Evolutionary conservation across 2,329 filamentous ascomycete genomes (phyloP).

Genomic region (Fusarium solani-melongenae): DNA sequence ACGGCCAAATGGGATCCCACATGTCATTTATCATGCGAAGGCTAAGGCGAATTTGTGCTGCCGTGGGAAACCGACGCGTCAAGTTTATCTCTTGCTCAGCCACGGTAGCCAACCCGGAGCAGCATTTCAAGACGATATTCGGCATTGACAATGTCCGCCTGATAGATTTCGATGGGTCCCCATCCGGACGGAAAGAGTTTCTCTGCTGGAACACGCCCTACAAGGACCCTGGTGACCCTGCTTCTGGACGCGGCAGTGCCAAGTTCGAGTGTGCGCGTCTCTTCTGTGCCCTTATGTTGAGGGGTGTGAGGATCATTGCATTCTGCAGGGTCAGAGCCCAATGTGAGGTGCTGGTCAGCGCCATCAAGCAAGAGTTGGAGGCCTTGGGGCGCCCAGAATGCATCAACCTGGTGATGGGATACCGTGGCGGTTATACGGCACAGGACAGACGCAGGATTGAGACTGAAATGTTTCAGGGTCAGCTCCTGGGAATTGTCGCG

Average conservation of each 20-base stretch:
- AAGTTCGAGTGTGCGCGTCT: slow-evolving; percentile 88
- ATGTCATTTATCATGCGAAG: slow-evolving; percentile 95
- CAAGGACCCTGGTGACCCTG: slow-evolving; percentile 87
- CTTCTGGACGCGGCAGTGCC: slow-evolving; percentile 85
- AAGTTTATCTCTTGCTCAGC: slow-evolving; percentile 97
- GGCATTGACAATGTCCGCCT: slow-evolving; percentile 84
- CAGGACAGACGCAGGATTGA: slow-evolving; percentile 91
- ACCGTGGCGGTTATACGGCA: slow-evolving; percentile 93
- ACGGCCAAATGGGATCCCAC: slow-evolving; percentile 92
- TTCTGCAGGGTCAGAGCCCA: slow-evolving; percentile 91
- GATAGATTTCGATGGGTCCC: slow-evolving; percentile 92
- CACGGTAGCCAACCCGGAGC: slow-evolving; percentile 90
- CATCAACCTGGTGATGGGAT: slow-evolving; percentile 87
- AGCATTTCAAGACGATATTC: slow-evolving; percentile 96
- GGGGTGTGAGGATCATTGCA: slow-evolving; percentile 90
- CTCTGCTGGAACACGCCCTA: slow-evolving; percentile 98
- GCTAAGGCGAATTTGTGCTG: slow-evolving; percentile 86
- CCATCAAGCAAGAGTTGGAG: slow-evolving; percentile 82
- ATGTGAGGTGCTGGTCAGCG: slow-evolving; percentile 85
- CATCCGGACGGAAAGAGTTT: slow-evolving; percentile 90
- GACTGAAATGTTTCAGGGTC: slow-evolving; percentile 96
- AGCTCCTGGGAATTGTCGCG: slow-evolving; percentile 90
- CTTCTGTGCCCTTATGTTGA: slow-evolving; percentile 88
- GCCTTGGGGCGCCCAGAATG: slow-evolving; percentile 80
- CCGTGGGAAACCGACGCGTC: slow-evolving; percentile 85